Evolutionary conservation across 768 basidiomycete species (phyloP), one percentile per base, ranked within the genome.

Genomic region (Pulveroboletus sp.): DNA sequence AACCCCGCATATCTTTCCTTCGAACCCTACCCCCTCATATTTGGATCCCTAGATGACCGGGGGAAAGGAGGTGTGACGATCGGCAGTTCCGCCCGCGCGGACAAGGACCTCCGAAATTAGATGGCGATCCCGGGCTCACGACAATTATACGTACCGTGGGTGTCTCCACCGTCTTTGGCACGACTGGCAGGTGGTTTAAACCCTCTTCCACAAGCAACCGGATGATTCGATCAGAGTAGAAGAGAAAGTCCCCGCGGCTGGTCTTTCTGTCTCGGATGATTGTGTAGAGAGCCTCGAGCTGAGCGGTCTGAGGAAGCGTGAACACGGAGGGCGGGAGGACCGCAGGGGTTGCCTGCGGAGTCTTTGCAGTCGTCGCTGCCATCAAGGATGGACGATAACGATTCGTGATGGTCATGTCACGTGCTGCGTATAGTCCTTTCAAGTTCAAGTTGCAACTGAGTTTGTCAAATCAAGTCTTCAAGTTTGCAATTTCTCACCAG

Each of bases 1-100:
- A 20, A 97, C 93, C 14, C 93, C 93, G 61, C 93, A 95, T 54
- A 97, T 95, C 73, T 92, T 91, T 6, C 95, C 95, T 62, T 95
- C 86, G 62, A 99, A 99, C 0, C 91, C 86, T 2, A 97, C 92
- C 16, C 95, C 95, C 49, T 90, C 80, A 65, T 94, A 96, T 8
- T 76, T 76, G 44, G 82, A 79, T 44, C 93, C 93, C 82, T 86
- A 45, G 60, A 58, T 3, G 58, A 43, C 17, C 20, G 19, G 27
- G 13, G 27, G 24, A n/a, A 31, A 38, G 16, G 17, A 32, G 20
- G n/a, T 16, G 40, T 49, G 20, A 43, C 5, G 41, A 35, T 38
- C 16, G 48, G 45, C 20, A 36, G 14, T 24, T 32, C 51, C 27
- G 12, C 27, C 6, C 6, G 27, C 22, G 19, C 13, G 12, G 10